Base-by-base conservation (phyloP, 805 yeast species). In the Saccharomyces jurei region DNA sequence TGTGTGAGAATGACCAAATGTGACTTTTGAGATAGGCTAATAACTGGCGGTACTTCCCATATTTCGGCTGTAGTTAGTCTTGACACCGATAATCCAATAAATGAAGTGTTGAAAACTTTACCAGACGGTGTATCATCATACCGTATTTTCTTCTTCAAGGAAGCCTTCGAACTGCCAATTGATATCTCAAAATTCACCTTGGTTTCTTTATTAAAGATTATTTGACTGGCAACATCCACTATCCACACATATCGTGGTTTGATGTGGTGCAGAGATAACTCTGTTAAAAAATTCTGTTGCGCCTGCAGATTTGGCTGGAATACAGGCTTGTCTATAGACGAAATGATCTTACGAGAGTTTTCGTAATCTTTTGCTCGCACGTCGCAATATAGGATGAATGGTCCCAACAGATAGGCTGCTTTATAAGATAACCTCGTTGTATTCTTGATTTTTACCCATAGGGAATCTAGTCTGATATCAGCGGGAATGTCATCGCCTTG, bases 401-500 rank as follows among this genome's bases (percentile, higher is more conserved):
- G 96, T 0, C 92, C 96, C 54, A 87, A 80, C 17, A 87, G 67
- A 60, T 81, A 84, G 0, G 89, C 91, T 0, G 95, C 91, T 92
- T 67, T 50, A 49, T 61, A 61, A 0, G 71, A 60, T 22, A 63
- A 25, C 9, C 59, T 80, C 60, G 86, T 89, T 3, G 71, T 74
- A 64, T 87, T 87, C 59, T 79, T 79, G n/a, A 87, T 72, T 56
- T 78, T 80, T 25, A 86, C 69, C 77, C 80, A 83, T 1, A 81
- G 56, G 1, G 76, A 68, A 26, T 65, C 63, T 9, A 65, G 60
- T 26, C 63, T 56, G 6, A 65, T 48, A 46, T 64, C 67, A 9
- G 53, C 44, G 13, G 71, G 71, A 6, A 65, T 59, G 31, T 62
- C 64, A 27, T 65, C 67, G 5, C 61, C 64, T 5, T 66, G 69